Evolutionary conservation across 2,329 filamentous ascomycete species (phyloP), one percentile per base, ranked within the genome.

Genomic region (Raffaelea albimanens): DNA sequence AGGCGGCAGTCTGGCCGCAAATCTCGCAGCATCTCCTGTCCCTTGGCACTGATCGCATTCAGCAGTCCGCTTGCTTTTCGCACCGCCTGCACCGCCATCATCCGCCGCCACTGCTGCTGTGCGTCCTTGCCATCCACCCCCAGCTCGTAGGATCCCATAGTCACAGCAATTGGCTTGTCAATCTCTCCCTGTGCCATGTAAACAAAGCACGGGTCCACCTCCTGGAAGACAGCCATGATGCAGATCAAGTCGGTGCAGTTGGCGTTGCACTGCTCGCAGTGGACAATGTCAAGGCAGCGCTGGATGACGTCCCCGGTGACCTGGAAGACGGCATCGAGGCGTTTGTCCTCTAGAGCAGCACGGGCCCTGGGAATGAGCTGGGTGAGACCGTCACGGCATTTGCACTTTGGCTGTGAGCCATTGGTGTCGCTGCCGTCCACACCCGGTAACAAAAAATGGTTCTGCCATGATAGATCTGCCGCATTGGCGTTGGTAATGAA

Each of bases 161-260:
- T 29, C 4, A 43, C 23, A 8, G 3, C 18, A n/a, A 33, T 43
- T 22, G 41, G 41, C 31, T 34, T 9, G 10, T 10, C 10, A 34
- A 34, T 34, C 10, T 9, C 31, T 16, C 41, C 41, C 25, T 29
- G 7, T 13, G 22, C 41, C 22, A 43, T 13, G 18, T 31, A 43
- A 13, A 9, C 25, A 19, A 43, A 43, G n/a, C 41, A 43, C 10
- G 23, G 41, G 23, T 43, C 41, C 4, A n/a, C 22, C 25, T 43
- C 41, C 18, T 43, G 41, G 21, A 43, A 43, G 13, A 43, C 23
- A 25, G 41, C 41, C 41, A 43, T 43, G 23, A 43, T 43, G 23
- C 41, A 43, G 23, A 43, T 43, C 4, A 43, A 25, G 22, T 43
- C 41, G 21, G 22, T 23, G 41, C 41, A 43, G 25, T 43, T 43